Evolutionary conservation across 1,284 basidiomycete genomes (phyloP), one percentile per base, ranked within the genome.

Genomic region (Ceratorhiza oryzae-sativae): DNA sequence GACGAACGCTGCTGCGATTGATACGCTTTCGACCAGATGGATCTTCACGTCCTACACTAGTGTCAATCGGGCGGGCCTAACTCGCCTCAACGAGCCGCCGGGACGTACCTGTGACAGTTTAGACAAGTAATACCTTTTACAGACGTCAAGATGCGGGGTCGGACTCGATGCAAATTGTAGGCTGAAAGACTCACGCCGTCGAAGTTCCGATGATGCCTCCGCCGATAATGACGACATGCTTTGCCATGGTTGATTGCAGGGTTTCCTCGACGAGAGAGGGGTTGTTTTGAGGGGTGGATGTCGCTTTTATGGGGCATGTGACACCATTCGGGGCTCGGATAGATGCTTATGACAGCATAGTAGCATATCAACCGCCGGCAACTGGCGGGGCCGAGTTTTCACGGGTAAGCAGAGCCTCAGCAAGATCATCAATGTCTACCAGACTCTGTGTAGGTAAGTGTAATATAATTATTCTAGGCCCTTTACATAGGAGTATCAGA

Each of bases 191-290:
- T 75, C 79, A 82, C 41, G 94, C 94, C 0, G 90, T 92, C 12
- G 90, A 91, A 62, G 90, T 90, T 18, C 95, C 95, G 34, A 95
- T 90, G 76, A 95, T 93, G 8, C 91, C 91, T 46, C 85, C 88
- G 23, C 88, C 75, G 20, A 76, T 75, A 60, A 76, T 75, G 18
- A 71, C 75, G 41, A 75, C 73, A 8, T 74, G 72, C 51, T 60
- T 34, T 4, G 61, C 25, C 72, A 73, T 73, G 20, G 12, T 20
- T 27, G 23, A 53, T 65, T 45, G 34, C 32, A 2, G 48, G 46
- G 41, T 45, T 30, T 30, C 36, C 32, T 48, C 1, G 49, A 18
- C 42, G n/a, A 45, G 18, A 18, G 18, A 18, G 18, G 42, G 42
- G 9, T 18, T 39, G 36, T 34, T 58, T 13, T 34, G 23, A 30